Conservation (phyloP, 768 basidiomycete genomes). For the Mycena leptocephala region DNA sequence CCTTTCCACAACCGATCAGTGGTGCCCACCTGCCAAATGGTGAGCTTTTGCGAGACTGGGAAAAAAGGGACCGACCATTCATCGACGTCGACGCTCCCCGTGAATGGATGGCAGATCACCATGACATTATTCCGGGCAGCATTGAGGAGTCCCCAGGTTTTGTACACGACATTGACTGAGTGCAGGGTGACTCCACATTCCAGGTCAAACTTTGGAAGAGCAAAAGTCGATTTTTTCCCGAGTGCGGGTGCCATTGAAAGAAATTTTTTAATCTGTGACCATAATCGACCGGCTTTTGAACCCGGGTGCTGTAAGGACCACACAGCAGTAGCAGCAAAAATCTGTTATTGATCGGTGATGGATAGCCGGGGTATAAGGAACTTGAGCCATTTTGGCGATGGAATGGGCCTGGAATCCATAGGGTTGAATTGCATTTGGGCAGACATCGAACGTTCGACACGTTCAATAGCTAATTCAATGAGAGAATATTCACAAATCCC, state of each 20-base stretch:
- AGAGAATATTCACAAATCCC: too few species aligned
- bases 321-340: too few species aligned
- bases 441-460: too few species aligned
- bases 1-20: slow-evolving; percentile 91
- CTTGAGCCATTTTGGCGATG: too few species aligned
- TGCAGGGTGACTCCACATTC: slow-evolving; percentile 70
- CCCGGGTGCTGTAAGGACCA: not conserved
- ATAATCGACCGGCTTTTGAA: not conserved
- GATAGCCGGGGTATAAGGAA: too few species aligned
- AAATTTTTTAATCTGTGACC: not conserved
- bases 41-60: not conserved
- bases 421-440: too few species aligned
- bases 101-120: slow-evolving; percentile 88
- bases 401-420: too few species aligned
- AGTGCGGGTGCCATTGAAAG: not conserved
- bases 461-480: too few species aligned
- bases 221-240: slow-evolving; percentile 1
- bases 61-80: slow-evolving; percentile 71
- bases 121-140: slow-evolving; percentile 74
- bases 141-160: slow-evolving; percentile 85
- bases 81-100: slow-evolving; percentile 84
- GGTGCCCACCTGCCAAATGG: slow-evolving; percentile 90
- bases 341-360: too few species aligned
- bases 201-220: slow-evolving; percentile 71
- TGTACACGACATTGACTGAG: slow-evolving; percentile 81